phyloP scores from a whole-genome alignment of 2,329 filamentous ascomycete species.

The Ophiostoma ips region DNA sequence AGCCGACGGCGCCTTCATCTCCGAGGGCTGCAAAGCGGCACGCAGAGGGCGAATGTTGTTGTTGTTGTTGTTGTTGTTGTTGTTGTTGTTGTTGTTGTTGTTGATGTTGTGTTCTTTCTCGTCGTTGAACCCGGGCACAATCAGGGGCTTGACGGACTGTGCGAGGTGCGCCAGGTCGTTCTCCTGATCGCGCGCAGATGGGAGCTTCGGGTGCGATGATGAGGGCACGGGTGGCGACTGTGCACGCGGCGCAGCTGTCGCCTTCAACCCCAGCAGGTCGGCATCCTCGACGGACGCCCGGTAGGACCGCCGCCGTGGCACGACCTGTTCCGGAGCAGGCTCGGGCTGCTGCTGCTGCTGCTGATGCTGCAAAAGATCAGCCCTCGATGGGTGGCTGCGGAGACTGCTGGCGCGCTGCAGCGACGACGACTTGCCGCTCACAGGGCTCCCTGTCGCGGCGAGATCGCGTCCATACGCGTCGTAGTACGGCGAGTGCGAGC shows the following conservation, averaged over 20 bases:
- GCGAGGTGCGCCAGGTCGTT: slow-evolving; percentile 65
- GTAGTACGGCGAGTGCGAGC: slow-evolving; percentile 30
- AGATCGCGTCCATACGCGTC: slow-evolving; percentile 31
- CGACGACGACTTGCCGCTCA: slow-evolving; percentile 32
- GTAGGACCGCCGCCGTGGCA: slow-evolving; percentile 1
- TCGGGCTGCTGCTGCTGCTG: not conserved
- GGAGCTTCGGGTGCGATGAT: slow-evolving; percentile 34
- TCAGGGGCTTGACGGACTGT: slow-evolving; percentile 39
- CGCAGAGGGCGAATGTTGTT: slow-evolving; percentile 29
- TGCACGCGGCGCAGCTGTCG: slow-evolving; percentile 18
- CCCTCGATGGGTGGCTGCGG: slow-evolving; percentile 23
- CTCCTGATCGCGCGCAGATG: slow-evolving; percentile 63
- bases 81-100: too few species aligned
- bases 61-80: slow-evolving; percentile 34
- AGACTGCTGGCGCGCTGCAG: slow-evolving; percentile 6
- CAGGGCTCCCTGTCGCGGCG: slow-evolving; percentile 43
- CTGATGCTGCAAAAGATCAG: not conserved
- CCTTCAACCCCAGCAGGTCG: slow-evolving; percentile 22
- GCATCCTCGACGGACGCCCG: not conserved
- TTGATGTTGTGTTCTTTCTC: too few species aligned
- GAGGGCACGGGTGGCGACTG: slow-evolving; percentile 47
- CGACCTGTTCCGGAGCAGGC: not conserved
- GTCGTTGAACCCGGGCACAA: slow-evolving; percentile 21
- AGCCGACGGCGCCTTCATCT: not conserved
- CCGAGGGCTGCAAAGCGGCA: slow-evolving; percentile 9